Evolutionary conservation across 495 filamentous ascomycete genomes (phyloP), one percentile per base, ranked within the genome.

Genomic region (Lasiosphaeria hispida): DNA sequence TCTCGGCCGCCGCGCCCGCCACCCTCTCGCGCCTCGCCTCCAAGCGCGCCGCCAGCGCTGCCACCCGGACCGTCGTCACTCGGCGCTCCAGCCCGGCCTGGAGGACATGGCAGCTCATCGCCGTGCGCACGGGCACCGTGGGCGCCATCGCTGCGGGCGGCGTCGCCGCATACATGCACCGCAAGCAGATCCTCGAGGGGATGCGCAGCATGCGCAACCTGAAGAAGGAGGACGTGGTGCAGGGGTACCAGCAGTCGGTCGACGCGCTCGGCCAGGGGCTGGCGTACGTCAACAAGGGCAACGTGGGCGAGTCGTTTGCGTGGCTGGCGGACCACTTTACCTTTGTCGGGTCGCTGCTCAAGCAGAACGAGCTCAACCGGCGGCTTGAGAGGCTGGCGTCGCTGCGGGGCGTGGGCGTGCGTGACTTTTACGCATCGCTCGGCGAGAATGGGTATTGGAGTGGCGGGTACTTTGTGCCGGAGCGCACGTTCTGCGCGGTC

Each of bases 61-160:
- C 60, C n/a, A 59, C 60, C 10, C 37, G 58, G 39, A 48, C 59
- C 80, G 63, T 84, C 78, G 81, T 83, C 18, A 49, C 57, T 35
- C 52, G 53, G 3, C 14, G 38, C 7, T 73, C 78, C 23, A 66
- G 58, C 30, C 61, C 79, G 0, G 70, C 70, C 6, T 82, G 77
- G 79, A 60, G 86, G 77, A 38, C 77, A 13, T 96, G 92, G 90
- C 91, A 93, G 40, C 84, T 87, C 52, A 83, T 91, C 53, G 92
- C 91, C 7, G 85, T 92, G 73, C 90, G 88, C 55, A 92, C 91
- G 0, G 92, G 92, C 7, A 90, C 88, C 0, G 90, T 90, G 0
- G 87, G 87, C 0, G 89, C 89, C 13, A 87, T 95, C n/a, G 89
- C 91, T 1, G 92, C 91, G 0, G 94, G 90, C 10, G 90, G 91